A percentile compares a stretch with the other conserved stretches of the same genome.
phyloP scores from a whole-genome alignment of 495 filamentous ascomycete genomes.

The Daldinia grandis region DNA sequence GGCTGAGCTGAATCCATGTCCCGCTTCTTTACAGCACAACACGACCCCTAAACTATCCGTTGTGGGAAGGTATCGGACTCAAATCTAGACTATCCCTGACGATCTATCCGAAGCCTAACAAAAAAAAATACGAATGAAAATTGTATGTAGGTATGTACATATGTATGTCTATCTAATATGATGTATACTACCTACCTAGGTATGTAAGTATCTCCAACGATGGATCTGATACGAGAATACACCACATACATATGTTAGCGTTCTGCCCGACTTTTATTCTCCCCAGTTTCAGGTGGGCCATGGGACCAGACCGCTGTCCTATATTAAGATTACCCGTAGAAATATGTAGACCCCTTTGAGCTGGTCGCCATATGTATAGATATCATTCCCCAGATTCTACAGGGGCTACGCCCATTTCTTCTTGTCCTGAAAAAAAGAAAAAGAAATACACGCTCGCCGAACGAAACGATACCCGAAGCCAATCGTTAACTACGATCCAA shows the following conservation, averaged over 20 bases:
- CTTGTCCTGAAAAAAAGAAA: not conserved
- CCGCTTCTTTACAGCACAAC: not conserved
- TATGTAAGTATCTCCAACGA: not conserved
- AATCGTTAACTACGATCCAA: not conserved
- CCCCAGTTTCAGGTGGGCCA: constrained; percentile 3
- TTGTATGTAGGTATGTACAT: no score
- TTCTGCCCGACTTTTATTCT: not conserved
- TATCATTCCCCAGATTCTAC: not conserved
- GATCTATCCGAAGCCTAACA: not conserved
- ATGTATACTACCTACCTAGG: no score
- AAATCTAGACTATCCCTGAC: constrained; percentile 1
- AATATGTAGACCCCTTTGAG: not conserved
- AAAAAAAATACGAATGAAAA: not conserved
- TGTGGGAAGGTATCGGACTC: not conserved
- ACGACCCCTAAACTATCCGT: not conserved
- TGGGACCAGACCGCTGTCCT: not conserved
- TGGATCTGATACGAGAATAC: constrained; percentile 3
- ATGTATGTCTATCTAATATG: no score
- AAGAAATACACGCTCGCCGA: not conserved
- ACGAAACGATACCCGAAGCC: not conserved
- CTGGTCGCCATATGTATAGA: not conserved
- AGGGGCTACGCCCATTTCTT: not conserved
- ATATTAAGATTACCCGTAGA: constrained; percentile 1
- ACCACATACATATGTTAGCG: not conserved
- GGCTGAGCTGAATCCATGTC: constrained; percentile 2